Percentiles rank a stretch among this genome's conserved stretches.
Evolutionary conservation across 2,329 filamentous ascomycete species (phyloP).

Genomic region (Beauveria pseudobassiana): DNA sequence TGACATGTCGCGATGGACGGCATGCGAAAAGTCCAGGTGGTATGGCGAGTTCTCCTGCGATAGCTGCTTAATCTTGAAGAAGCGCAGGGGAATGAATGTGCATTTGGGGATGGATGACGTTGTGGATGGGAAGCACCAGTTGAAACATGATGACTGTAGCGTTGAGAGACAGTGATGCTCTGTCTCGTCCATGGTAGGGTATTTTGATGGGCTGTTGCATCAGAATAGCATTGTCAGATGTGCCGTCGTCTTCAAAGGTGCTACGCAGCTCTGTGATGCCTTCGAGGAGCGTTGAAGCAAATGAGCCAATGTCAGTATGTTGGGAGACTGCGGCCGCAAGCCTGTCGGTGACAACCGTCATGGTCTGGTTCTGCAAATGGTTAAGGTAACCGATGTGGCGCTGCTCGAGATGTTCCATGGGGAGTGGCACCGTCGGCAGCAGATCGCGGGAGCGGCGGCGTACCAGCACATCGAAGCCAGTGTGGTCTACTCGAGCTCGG

Average conservation of each 20-base stretch:
- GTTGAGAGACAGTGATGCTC: constrained; percentile 8
- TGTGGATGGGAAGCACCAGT: constrained; percentile 55
- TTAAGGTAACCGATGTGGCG: constrained; percentile 49
- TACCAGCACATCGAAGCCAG: constrained; percentile 58
- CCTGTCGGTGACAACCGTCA: constrained; percentile 22
- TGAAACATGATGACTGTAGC: constrained; percentile 45
- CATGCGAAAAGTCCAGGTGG: constrained; percentile 51
- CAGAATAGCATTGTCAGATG: constrained; percentile 40
- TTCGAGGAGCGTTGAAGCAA: constrained; percentile 37
- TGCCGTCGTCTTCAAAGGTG: constrained; percentile 32
- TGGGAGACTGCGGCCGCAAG: background rate
- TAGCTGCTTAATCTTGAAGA: constrained; percentile 61
- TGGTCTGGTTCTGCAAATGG: constrained; percentile 38
- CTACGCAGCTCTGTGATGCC: constrained; percentile 33
- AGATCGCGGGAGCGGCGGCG: constrained; percentile 48
- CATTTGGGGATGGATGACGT: constrained; percentile 43
- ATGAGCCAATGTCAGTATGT: constrained; percentile 21
- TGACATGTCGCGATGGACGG: constrained; percentile 54
- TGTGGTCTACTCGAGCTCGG: constrained; percentile 40
- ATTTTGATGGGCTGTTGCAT: constrained; percentile 35
- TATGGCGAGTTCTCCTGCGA: constrained; percentile 47
- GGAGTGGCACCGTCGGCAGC: constrained; percentile 51
- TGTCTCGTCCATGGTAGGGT: constrained; percentile 26
- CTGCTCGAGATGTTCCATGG: constrained; percentile 43
- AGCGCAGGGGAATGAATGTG: constrained; percentile 52